Base-by-base conservation (phyloP, 169 alveolate genomes). In the Eimeria necatrix region DNA sequence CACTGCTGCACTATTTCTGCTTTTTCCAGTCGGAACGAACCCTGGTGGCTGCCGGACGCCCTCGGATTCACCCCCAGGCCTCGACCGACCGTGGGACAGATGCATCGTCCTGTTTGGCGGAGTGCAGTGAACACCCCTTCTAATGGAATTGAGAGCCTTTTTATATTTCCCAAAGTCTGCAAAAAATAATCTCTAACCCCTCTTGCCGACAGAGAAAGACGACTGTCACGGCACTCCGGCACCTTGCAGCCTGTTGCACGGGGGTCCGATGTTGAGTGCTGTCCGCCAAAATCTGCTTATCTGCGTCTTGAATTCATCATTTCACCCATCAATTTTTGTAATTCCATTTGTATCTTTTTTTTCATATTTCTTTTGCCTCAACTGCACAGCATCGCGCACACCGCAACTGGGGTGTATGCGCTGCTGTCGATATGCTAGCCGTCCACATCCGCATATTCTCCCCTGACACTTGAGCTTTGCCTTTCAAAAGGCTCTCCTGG, bases 351-450 rank as follows among this genome's bases (percentile, higher is more conserved):
- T n/a, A 7, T n/a, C n/a, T 18, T 16, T 24, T 18, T 68, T 68
- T 68, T 18, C 78, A 68, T 68, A 7, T n/a, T 8, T n/a, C 78
- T n/a, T 10, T n/a, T 8, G n/a, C 46, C 78, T 16, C 78, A 18
- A n/a, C 78, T 7, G 32, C 78, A 24, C 32, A 68, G 32, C 78
- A 24, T 7, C 78, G 12, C 78, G 9, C 46, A 16, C 32, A 10
- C 32, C 32, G 78, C 14, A 18, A 24, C 32, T 68, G 78, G 78
- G n/a, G 78, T 68, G 78, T 68, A 68, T 10, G 32, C 46, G 32
- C 78, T 7, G 78, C 78, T 68, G 14, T 68, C 78, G 78, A 68
- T 68, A 68, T 68, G 78, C 78, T 68, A 68, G 78, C 78, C 78
- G 78, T 14, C n/a, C 78, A 68, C 32, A 7, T n/a, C n/a, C 78